phyloP scores from a whole-genome alignment of 257 asterid genomes.

The Ligustrum vulgare region DNA sequence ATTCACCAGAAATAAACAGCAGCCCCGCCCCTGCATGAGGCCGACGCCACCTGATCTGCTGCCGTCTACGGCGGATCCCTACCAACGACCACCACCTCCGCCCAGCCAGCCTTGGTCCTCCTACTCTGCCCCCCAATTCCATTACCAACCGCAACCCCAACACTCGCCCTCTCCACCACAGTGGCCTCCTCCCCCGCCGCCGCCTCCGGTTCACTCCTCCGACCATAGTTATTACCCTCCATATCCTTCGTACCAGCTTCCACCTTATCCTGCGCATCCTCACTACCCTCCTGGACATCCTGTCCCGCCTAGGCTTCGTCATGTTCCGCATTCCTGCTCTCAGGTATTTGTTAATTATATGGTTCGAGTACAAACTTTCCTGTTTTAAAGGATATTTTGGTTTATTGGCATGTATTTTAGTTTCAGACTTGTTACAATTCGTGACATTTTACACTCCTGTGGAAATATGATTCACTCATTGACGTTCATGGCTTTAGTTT shows the following conservation, averaged over 20 bases:
- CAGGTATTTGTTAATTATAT: conserved; percentile 34
- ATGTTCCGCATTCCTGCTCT: conserved; percentile 50
- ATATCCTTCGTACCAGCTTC: conserved; percentile 49
- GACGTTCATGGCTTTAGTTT: not conserved
- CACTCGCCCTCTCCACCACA: conserved; percentile 62
- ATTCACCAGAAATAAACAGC: conserved; percentile 53
- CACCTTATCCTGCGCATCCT: conserved; percentile 44
- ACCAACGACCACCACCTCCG: conserved; percentile 49
- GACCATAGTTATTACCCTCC: conserved; percentile 39
- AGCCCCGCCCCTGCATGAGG: conserved; percentile 55
- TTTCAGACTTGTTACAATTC: conserved; percentile 19
- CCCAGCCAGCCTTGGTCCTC: conserved; percentile 50
- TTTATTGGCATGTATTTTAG: not conserved
- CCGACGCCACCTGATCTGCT: conserved; percentile 54
- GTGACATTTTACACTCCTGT: not conserved
- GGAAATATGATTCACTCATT: conserved; percentile 1
- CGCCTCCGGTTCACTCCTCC: conserved; percentile 42
- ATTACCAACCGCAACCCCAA: conserved; percentile 60
- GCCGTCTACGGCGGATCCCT: conserved; percentile 59
- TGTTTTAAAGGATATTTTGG: not conserved
- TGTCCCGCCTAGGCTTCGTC: conserved; percentile 64
- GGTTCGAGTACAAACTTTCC: not conserved
- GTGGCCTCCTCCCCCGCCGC: conserved; percentile 58
- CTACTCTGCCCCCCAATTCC: conserved; percentile 58
- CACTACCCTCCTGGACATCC: conserved; percentile 57